Evolutionary conservation across 192 early-diverging fungal genomes (phyloP), one percentile per base, ranked within the genome.

Genomic region (Gamsiella multidivaricata): DNA sequence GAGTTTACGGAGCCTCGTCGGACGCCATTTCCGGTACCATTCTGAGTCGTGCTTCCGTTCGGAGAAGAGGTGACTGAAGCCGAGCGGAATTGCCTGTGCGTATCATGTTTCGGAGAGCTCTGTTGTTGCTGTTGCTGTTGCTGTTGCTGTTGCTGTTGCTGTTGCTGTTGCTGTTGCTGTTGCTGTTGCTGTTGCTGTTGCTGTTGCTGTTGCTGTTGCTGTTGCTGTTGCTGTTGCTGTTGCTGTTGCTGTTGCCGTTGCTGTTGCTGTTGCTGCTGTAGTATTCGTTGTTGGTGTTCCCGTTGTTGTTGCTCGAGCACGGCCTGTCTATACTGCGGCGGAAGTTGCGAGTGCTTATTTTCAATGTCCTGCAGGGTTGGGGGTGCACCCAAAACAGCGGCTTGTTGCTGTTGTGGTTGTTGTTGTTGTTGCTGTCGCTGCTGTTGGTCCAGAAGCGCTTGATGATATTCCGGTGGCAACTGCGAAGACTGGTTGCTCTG

Each of bases 301-400:
- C 55, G 41, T 29, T 78, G 74, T 22, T 78, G 74, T 39, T 78
- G 73, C 50, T 76, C 73, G 0, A 76, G 52, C 23, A 76, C 56
- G 10, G 73, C 73, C 20, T 76, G 73, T 32, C 64, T 64, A 20
- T 76, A 76, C 51, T 76, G 73, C 8, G 65, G 73, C 3, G 73
- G 73, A 14, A 76, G 46, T 26, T 73, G 70, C 23, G 70, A 64
- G 37, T 73, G 55, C 20, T 59, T 73, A 10, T 47, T 50, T 31
- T 64, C 70, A 22, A 73, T 65, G 32, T 73, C 69, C 43, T 70
- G 50, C 29, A 70, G 41, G 18, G 69, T 70, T n/a, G 69, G 69
- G n/a, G 58, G 69, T 33, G 50, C 53, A 22, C 49, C 43, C n/a
- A 39, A 22, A 54, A 11, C 42, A 3, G 33, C 33, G 23, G 31